phyloP scores from a whole-genome alignment of 2,329 filamentous ascomycete genomes.

The Pseudogymnoascus verrucosus region DNA sequence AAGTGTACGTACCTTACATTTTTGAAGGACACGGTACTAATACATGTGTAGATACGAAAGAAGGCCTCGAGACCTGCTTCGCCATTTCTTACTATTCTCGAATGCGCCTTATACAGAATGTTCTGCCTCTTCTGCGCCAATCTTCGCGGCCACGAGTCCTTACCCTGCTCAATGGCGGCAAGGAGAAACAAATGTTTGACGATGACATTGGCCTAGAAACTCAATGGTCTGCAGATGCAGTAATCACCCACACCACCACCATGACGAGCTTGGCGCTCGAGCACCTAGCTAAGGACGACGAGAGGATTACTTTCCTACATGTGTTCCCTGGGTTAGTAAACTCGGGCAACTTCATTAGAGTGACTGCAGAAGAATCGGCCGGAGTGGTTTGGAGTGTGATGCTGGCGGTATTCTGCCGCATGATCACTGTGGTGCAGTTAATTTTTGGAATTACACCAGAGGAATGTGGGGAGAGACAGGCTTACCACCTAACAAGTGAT shows the following conservation, averaged over 20 bases:
- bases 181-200: conserved; percentile 43
- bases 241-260: conserved; percentile 39
- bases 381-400: background rate
- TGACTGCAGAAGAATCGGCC: background rate
- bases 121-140: conserved; percentile 46
- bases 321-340: conserved; percentile 33
- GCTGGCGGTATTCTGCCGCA: background rate
- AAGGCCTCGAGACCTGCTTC: conserved; percentile 46
- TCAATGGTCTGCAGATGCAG: conserved; percentile 31
- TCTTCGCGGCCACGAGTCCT: conserved; percentile 43
- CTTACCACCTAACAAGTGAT: conserved; percentile 4
- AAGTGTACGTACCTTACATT: conserved; percentile 16
- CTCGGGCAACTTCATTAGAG: conserved; percentile 18
- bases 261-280: conserved; percentile 45
- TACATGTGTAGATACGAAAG: conserved; percentile 39
- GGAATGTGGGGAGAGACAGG: background rate
- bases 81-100: conserved; percentile 50
- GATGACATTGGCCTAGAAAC: conserved; percentile 32
- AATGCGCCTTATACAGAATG: conserved; percentile 45
- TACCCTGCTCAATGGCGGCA: conserved; percentile 43
- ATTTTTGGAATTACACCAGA: background rate
- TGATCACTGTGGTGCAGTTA: background rate
- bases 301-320: conserved; percentile 35
- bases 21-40: conserved; percentile 20
- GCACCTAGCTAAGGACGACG: conserved; percentile 38